These are phyloP conservation scores for Cryomyces antarcticus DNA, from an alignment of 495 filamentous ascomycete genomes.

Conservation along the genomic window DNA sequence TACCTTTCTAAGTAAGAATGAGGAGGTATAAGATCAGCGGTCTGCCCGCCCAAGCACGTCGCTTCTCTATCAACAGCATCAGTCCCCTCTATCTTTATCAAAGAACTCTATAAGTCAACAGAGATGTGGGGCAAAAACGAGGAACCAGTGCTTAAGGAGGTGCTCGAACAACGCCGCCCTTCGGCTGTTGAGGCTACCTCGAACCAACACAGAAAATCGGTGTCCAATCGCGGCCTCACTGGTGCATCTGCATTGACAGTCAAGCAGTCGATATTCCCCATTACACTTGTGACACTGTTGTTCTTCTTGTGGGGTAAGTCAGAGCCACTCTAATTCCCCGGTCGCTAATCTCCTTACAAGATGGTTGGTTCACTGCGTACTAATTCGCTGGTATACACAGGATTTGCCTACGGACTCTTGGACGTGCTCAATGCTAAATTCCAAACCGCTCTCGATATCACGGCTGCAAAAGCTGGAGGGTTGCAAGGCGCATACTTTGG, in stretches of 20 bases:
- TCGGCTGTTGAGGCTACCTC: conserved; percentile 12
- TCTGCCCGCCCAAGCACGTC: too few species aligned
- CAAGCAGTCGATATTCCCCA: conserved; percentile 15
- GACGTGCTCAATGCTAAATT: conserved; percentile 35
- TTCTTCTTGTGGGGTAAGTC: conserved; percentile 22
- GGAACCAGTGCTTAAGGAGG: not conserved
- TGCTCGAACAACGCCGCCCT: conserved; percentile 5
- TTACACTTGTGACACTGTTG: conserved; percentile 14
- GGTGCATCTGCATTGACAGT: conserved; percentile 15
- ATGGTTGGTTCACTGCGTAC: too few species aligned
- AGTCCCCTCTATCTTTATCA: too few species aligned
- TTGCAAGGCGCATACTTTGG: conserved; percentile 31
- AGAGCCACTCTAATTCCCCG: too few species aligned
- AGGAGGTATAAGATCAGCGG: too few species aligned
- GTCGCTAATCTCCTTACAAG: too few species aligned
- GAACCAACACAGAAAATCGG: conserved; percentile 9
- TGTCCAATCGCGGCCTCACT: conserved; percentile 12
- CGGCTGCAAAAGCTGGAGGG: conserved; percentile 21
- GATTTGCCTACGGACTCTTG: conserved; percentile 30
- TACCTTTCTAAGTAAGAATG: too few species aligned
- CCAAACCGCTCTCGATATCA: conserved; percentile 28
- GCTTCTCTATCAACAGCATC: too few species aligned
- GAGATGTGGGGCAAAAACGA: not conserved
- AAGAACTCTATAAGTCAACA: too few species aligned
- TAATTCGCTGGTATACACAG: too few species aligned